Percentiles rank a stretch among this genome's conserved stretches.
These are phyloP conservation scores for Biscogniauxia sp. DNA, from an alignment of 2,329 filamentous ascomycete species.

Conservation along the genomic window DNA sequence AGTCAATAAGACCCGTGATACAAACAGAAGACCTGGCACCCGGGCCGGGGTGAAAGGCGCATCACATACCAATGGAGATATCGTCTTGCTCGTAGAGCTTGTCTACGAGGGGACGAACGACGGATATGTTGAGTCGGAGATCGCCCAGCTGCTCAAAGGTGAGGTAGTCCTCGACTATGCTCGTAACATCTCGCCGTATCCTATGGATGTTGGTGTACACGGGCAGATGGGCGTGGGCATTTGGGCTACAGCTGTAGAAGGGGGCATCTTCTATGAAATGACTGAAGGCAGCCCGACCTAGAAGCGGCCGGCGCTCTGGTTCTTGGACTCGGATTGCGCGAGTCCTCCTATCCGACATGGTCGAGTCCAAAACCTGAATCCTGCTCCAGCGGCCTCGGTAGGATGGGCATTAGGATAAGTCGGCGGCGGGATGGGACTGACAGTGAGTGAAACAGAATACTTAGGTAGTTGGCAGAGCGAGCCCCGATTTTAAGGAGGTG, in stretches of 20 bases:
- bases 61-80: slow-evolving; percentile 65
- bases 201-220: slow-evolving; percentile 78
- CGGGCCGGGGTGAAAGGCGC: neutral
- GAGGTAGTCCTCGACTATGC: slow-evolving; percentile 61
- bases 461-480: neutral
- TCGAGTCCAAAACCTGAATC: neutral
- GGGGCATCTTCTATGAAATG: slow-evolving; percentile 39
- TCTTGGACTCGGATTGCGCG: slow-evolving; percentile 19
- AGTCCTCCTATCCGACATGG: neutral
- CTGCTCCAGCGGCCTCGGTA: neutral
- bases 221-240: slow-evolving; percentile 62
- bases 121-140: slow-evolving; percentile 76
- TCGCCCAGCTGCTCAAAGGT: slow-evolving; percentile 76
- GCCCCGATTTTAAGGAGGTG: neutral
- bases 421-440: neutral
- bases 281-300: slow-evolving; percentile 35
- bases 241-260: slow-evolving; percentile 53
- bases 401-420: neutral
- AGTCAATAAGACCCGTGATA: too few relatives aligned
- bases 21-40: too few relatives aligned
- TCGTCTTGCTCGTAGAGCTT: slow-evolving; percentile 77
- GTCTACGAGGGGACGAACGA: slow-evolving; percentile 80
- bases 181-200: slow-evolving; percentile 62
- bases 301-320: slow-evolving; percentile 36
- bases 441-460: neutral